phyloP scores from a whole-genome alignment of 2,329 filamentous ascomycete genomes.

The Tympanopsis confertula region DNA sequence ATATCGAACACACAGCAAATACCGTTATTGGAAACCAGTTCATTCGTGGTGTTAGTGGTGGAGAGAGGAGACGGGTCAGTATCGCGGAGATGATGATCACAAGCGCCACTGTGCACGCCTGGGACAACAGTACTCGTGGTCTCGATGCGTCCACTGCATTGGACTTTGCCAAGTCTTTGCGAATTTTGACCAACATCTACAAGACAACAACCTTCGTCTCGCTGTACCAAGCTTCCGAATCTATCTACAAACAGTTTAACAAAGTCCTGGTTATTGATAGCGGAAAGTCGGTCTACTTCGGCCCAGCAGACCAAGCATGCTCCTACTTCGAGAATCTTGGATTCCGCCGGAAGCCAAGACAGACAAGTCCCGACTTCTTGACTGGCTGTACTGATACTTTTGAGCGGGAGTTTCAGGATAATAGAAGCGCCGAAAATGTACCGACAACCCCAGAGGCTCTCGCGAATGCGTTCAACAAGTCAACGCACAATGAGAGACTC shows the following conservation, averaged over 20 bases:
- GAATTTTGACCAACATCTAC: conserved; percentile 43
- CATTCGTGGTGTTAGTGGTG: conserved; percentile 21
- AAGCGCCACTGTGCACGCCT: conserved; percentile 46
- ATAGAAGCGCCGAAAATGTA: conserved; percentile 36
- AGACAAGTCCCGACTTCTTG: conserved; percentile 65
- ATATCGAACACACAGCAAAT: conserved; percentile 27
- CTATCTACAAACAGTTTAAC: conserved; percentile 45
- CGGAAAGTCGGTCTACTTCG: conserved; percentile 64
- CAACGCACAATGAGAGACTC: conserved; percentile 35
- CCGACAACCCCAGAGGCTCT: no score
- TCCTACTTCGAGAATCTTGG: conserved; percentile 62
- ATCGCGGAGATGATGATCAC: not conserved
- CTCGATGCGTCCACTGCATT: conserved; percentile 47
- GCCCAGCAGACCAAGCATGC: conserved; percentile 48
- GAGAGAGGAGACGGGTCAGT: conserved; percentile 10
- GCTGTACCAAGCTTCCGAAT: conserved; percentile 45
- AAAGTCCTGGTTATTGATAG: conserved; percentile 58
- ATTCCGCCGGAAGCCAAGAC: conserved; percentile 58
- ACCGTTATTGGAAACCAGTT: conserved; percentile 34
- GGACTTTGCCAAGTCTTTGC: conserved; percentile 46
- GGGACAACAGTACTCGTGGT: conserved; percentile 54
- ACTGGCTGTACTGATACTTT: conserved; percentile 60
- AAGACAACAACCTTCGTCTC: conserved; percentile 43
- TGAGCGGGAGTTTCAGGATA: conserved; percentile 44
- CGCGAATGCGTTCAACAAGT: no score